A percentile compares a stretch with the other conserved stretches of the same genome.
phyloP scores from a whole-genome alignment of 768 basidiomycete genomes.

The Psilocybe tampanensis region DNA sequence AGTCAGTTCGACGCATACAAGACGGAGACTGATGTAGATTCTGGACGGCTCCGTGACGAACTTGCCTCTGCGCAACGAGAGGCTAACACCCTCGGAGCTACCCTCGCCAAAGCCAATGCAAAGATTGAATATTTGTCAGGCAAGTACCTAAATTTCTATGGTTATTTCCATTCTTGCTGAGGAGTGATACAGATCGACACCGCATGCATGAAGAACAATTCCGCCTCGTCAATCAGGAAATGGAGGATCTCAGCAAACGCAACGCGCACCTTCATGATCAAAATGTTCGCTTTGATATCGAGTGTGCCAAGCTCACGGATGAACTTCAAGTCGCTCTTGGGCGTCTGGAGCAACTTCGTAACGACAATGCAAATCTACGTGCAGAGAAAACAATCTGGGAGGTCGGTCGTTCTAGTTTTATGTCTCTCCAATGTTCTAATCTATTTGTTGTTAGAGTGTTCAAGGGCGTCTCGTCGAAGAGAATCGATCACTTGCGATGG shows the following conservation, averaged over 20 bases:
- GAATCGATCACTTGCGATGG: constrained; percentile 76
- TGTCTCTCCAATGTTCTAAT: background rate
- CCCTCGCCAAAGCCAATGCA: constrained; percentile 82
- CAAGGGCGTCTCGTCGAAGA: constrained; percentile 84
- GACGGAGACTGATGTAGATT: constrained; percentile 80
- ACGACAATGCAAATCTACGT: constrained; percentile 84
- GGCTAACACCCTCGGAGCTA: constrained; percentile 60
- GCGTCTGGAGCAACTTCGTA: constrained; percentile 75
- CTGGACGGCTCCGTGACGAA: constrained; percentile 73
- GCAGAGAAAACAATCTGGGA: constrained; percentile 96
- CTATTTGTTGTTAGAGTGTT: constrained; percentile 51
- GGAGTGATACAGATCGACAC: constrained; percentile 57
- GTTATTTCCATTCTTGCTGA: constrained; percentile 1
- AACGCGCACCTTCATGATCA: constrained; percentile 76
- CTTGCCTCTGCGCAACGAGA: constrained; percentile 66
- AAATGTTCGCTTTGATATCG: constrained; percentile 74
- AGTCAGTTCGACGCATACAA: constrained; percentile 80
- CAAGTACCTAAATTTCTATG: constrained; percentile 30
- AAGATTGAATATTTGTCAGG: constrained; percentile 80
- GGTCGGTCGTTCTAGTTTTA: constrained; percentile 42
- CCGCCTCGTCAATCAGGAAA: constrained; percentile 59
- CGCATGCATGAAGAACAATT: constrained; percentile 73
- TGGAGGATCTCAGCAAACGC: constrained; percentile 67
- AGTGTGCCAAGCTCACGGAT: constrained; percentile 68
- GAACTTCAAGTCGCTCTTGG: constrained; percentile 62